Evolutionary conservation across 1,284 basidiomycete species (phyloP), one percentile per base, ranked within the genome.

Genomic region (Chiua sp.): DNA sequence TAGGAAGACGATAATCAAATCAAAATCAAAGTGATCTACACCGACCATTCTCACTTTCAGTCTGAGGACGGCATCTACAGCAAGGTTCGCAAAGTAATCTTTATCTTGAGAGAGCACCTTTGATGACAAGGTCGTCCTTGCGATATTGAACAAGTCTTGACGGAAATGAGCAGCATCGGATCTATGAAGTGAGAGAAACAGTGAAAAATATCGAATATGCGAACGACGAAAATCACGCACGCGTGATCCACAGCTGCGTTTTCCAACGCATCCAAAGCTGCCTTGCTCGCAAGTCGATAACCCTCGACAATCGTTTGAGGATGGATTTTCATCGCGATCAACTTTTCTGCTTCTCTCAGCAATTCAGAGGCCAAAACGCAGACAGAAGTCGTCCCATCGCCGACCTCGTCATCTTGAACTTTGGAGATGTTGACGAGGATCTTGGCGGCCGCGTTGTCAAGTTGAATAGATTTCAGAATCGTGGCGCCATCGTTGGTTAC

Each of bases 381-480:
- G 42, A 99, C 97, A 55, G 85, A 90, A 13, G 96, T 99, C 28
- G 96, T 99, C 32, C 98, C 98, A 78, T 98, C 98, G 20, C 98
- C 98, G 51, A 99, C 91, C 79, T 99, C 98, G 75, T 99, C 98
- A 72, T 99, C 98, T 79, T 99, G 98, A 20, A 98, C 96, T 76
- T 99, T 99, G n/a, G 94, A 97, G 75, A 99, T 99, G 79, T 99
- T 98, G 72, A 99, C 98, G 56, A 99, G 86, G 74, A 99, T 98
- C 82, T 99, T 99, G 56, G 98, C 98, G 0, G 98, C 97, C 4
- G 98, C 93, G 74, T 99, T 99, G 80, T 99, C 98, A 65, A 99
- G 88, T 68, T 96, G 92, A 70, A 99, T 98, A 56, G 94, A 90
- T 76, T 98, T 98, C 65, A 99, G 86, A 71, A 99, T 99, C 50